These are phyloP conservation scores for Suillus discolor DNA, from an alignment of 768 basidiomycete genomes.

Conservation along the genomic window DNA sequence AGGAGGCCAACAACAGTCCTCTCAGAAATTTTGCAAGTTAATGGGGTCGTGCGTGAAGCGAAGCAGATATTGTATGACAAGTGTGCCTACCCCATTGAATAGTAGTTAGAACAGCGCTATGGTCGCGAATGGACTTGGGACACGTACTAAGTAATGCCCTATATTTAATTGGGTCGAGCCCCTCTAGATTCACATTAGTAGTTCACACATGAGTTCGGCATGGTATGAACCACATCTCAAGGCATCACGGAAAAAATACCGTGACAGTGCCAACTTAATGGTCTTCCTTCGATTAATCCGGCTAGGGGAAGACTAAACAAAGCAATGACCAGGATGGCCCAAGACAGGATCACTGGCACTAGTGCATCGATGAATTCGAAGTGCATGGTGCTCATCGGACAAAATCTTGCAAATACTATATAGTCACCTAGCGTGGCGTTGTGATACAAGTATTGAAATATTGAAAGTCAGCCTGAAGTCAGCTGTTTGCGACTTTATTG, in stretches of 20 bases:
- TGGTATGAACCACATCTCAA: neutral
- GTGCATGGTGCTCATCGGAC: no score
- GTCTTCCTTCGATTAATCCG: neutral
- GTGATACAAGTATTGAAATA: no score
- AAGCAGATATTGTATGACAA: neutral
- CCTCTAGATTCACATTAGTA: no score
- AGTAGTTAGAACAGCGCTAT: neutral
- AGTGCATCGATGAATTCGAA: neutral
- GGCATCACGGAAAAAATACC: neutral
- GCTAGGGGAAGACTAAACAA: neutral
- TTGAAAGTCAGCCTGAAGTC: no score
- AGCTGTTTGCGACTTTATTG: no score
- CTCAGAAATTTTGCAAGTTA: neutral
- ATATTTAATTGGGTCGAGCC: neutral
- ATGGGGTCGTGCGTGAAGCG: neutral
- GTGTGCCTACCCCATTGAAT: neutral
- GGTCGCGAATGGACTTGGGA: neutral
- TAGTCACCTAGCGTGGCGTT: no score
- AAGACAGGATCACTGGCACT: no score
- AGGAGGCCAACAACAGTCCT: constrained; percentile 2
- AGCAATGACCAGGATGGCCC: no score
- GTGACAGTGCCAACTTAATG: neutral
- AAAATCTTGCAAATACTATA: no score
- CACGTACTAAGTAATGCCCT: neutral
- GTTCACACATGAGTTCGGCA: neutral